Evolutionary conservation across 345 rosid species (phyloP), one percentile per base, ranked within the genome.

Genomic region (Hibiscus mutabilis): DNA sequence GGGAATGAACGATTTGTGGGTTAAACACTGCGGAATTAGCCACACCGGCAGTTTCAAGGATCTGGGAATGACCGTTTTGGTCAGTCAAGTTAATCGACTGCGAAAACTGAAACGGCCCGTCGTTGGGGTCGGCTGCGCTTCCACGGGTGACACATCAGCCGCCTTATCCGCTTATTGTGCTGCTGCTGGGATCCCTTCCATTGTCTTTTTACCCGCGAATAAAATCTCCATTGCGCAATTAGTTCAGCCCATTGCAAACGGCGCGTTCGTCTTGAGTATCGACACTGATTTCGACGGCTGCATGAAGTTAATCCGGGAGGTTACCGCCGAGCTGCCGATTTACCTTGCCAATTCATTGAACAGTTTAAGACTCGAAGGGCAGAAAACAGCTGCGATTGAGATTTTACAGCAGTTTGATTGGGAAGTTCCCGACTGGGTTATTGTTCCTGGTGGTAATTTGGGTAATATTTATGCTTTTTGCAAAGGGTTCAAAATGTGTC

Each of bases 361-460:
- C 74, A 89, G 95, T 76, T 82, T 93, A 70, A 87, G 98, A 74
- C 78, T 93, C 3, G 98, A 93, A 81, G 97, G 98, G 52, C 98
- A 93, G 67, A 90, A 93, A 61, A 93, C 97, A 6, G 97, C 97
- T 25, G 98, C 97, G 0, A 86, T 93, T 2, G 97, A 92, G 86
- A 92, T 92, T 67, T 70, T 92, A 78, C 98, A 92, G 87, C 98
- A 92, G 82, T 90, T 90, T 70, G 89, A 93, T 60, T 93, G 98
- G 97, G 84, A 87, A 72, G 97, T 93, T 51, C 98, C 98, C 0
- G 96, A 93, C 71, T 93, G 98, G 98, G 98, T 93, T 27, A 87
- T 93, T n/a, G 89, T 93, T 57, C 98, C 97, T 0, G 98, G 98
- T 47, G 97, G 97, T 10, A 93, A 93, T 66, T 78, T 93, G 15